Evolutionary conservation across 2,329 filamentous ascomycete genomes (phyloP), one percentile per base, ranked within the genome.

Genomic region (Stylonectria norvegica): DNA sequence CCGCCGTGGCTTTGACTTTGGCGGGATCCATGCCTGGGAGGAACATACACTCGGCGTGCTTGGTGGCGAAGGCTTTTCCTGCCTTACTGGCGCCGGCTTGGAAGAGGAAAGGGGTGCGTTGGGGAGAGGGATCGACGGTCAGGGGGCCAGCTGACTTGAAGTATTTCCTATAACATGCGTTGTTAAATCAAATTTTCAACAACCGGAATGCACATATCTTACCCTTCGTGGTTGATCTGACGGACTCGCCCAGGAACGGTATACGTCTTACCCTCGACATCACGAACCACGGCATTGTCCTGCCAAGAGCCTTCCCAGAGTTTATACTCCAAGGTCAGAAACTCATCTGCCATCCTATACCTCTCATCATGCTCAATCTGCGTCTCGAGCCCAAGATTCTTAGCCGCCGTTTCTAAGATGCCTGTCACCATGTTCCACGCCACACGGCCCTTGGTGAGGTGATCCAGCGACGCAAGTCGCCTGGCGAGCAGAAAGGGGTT

Each of bases 401-500:
- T 70, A 0, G 81, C 81, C 0, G 81, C 81, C 2, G 75, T 81
- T 54, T 85, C 79, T 0, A 84, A 70, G 53, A 83, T 85, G 34
- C 78, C 76, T 0, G 81, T 85, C 1, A 85, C 81, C 28, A 85
- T 76, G 49, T 75, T 76, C 73, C 74, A 78, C 20, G 71, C 74
- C 3, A 78, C 49, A 8, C 71, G 69, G 31, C 80, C 79, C 40
- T 75, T 73, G 1, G 73, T 79, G 16, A 85, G 62, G 57, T 85
- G 81, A 55, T 85, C 81, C 0, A 82, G 66, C 0, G 81, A 84
- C 1, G 76, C 79, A 20, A 85, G 57, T 16, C 80, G 63, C 23
- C 81, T 64, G 1, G 81, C 81, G 19, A 85, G 64, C 50, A 82
- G 75, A 53, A 83, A 85, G 0, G 81, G 81, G 50, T 78, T 74